Evolutionary conservation across 169 alveolate species (phyloP).

Genomic region (Plasmodium inui): DNA sequence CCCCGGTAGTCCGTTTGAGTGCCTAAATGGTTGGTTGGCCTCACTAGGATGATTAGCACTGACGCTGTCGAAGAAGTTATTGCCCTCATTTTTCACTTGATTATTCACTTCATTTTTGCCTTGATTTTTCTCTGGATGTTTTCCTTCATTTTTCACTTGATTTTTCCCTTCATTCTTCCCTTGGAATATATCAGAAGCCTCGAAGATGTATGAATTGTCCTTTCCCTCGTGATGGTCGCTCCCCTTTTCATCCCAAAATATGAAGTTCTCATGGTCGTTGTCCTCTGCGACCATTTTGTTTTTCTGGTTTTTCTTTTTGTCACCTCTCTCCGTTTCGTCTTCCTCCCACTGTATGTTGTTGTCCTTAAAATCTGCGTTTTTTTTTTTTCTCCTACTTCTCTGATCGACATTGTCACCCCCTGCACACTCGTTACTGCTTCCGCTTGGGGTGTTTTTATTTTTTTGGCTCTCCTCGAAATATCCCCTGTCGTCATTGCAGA

Average conservation of each 20-base stretch:
- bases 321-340: neutral
- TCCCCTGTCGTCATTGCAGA: conserved; percentile 4
- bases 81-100: neutral
- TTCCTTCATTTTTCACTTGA: neutral
- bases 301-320: neutral
- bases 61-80: conserved; percentile 19
- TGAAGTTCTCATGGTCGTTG: neutral
- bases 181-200: neutral
- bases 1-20: neutral
- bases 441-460: conserved; percentile 2
- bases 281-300: neutral
- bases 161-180: neutral
- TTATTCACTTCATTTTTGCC: neutral
- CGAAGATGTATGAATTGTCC: neutral
- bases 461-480: conserved; percentile 1
- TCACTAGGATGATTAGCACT: conserved; percentile 1
- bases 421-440: neutral
- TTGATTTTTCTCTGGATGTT: neutral
- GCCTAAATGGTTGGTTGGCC: conserved; percentile 11
- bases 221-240: neutral
- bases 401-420: conserved; percentile 2
- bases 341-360: neutral
- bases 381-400: neutral
- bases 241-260: neutral
- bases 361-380: neutral